These are phyloP conservation scores for Ramichloridium luteum DNA, from an alignment of 2,329 filamentous ascomycete genomes.

Conservation along the genomic window DNA sequence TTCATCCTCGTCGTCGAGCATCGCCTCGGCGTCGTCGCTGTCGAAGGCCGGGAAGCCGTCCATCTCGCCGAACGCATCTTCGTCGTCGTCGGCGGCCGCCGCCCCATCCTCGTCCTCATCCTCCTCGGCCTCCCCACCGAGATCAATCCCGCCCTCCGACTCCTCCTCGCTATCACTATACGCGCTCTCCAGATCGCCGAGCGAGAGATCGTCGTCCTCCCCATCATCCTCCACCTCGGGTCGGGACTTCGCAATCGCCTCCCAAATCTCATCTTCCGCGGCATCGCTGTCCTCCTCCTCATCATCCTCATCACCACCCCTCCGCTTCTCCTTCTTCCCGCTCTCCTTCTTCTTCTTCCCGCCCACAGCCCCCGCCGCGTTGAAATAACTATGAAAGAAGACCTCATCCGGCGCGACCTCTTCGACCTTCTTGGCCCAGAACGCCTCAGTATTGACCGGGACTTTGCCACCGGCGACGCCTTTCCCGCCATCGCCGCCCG, in stretches of 20 bases:
- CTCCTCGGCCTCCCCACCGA: slow-evolving; percentile 31
- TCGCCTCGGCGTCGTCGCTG: slow-evolving; percentile 30
- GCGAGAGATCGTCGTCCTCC: slow-evolving; percentile 47
- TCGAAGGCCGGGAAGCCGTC: slow-evolving; percentile 31
- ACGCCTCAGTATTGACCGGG: slow-evolving; percentile 72
- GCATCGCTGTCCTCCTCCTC: slow-evolving; percentile 31
- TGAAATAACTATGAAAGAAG: slow-evolving; percentile 98
- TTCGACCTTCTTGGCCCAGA: slow-evolving; percentile 83
- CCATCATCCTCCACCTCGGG: slow-evolving; percentile 60
- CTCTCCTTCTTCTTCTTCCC: slow-evolving; percentile 43
- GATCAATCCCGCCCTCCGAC: slow-evolving; percentile 39
- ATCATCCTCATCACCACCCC: slow-evolving; percentile 31
- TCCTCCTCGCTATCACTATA: slow-evolving; percentile 28
- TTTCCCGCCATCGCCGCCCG: slow-evolving; percentile 46
- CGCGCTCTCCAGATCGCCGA: slow-evolving; percentile 31
- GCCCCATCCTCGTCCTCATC: slow-evolving; percentile 35
- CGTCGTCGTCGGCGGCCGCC: slow-evolving; percentile 25
- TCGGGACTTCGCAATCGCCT: slow-evolving; percentile 69
- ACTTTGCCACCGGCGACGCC: slow-evolving; percentile 33
- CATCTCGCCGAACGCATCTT: slow-evolving; percentile 30
- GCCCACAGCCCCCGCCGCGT: slow-evolving; percentile 42
- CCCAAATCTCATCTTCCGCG: slow-evolving; percentile 67
- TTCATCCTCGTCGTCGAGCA: slow-evolving; percentile 37
- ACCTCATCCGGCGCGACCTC: slow-evolving; percentile 84
- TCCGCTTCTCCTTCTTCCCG: slow-evolving; percentile 42